These are phyloP conservation scores for Chrysanthemum makinoi DNA, from an alignment of 129 eudicot genomes.

Conservation along the genomic window DNA sequence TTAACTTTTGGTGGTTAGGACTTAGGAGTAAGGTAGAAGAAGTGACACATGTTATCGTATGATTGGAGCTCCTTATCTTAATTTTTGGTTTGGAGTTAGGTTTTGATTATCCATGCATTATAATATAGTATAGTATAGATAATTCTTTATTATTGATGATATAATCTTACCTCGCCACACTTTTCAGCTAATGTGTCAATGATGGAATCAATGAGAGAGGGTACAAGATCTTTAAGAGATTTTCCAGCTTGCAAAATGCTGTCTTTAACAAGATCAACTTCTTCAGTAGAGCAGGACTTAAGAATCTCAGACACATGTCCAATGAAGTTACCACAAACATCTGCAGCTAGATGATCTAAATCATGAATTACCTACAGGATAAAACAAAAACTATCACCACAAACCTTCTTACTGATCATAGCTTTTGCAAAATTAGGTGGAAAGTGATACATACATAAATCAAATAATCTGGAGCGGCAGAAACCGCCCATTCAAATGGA, in stretches of 20 bases:
- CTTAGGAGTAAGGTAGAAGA: no score
- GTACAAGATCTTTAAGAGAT: slow-evolving; percentile 61
- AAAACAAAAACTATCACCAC: neutral
- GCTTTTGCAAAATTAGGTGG: neutral
- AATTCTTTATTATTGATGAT: neutral
- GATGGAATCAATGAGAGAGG: slow-evolving; percentile 57
- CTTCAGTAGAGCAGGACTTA: slow-evolving; percentile 61
- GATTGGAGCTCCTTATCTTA: no score
- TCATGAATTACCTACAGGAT: slow-evolving; percentile 75
- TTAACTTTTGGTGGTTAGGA: no score
- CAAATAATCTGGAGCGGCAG: slow-evolving; percentile 67
- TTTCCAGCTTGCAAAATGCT: slow-evolving; percentile 77
- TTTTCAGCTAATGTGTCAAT: slow-evolving; percentile 67
- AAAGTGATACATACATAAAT: neutral
- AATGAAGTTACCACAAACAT: slow-evolving; percentile 63
- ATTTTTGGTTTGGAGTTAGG: no score
- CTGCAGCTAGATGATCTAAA: slow-evolving; percentile 56
- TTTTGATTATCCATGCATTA: no score
- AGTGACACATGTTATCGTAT: no score
- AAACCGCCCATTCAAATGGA: slow-evolving; percentile 82
- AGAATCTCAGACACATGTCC: slow-evolving; percentile 57
- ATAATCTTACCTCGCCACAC: slow-evolving; percentile 61
- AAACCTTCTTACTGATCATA: neutral
- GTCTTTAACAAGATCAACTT: slow-evolving; percentile 74
- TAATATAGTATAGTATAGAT: no score